Conservation (phyloP, 441 rosid genomes). For the Gossypium schwendimanii region DNA sequence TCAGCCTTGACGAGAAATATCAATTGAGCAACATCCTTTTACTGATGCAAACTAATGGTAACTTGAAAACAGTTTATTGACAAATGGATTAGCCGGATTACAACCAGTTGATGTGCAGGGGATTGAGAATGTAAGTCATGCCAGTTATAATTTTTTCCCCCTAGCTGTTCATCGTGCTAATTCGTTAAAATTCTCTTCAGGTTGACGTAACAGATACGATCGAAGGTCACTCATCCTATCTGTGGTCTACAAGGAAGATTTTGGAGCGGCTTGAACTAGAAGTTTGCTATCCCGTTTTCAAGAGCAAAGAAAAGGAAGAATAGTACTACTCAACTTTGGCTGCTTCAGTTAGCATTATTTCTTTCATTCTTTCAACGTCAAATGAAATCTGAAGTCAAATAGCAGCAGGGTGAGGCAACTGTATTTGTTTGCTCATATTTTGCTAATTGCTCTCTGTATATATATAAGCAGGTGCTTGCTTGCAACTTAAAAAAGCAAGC, state of each 20-base stretch:
- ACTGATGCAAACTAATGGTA: constrained; percentile 6
- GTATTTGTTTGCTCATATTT: not conserved
- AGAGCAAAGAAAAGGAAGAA: constrained; percentile 13
- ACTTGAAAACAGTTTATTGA: constrained; percentile 42
- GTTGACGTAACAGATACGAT: constrained; percentile 56
- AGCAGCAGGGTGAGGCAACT: not conserved
- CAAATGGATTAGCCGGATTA: constrained; percentile 92
- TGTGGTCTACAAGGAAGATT: constrained; percentile 48
- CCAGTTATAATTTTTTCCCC: not conserved
- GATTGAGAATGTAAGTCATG: constrained; percentile 57
- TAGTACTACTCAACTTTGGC: not conserved
- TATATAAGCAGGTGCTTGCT: not conserved
- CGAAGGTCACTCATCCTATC: constrained; percentile 64
- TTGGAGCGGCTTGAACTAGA: constrained; percentile 59
- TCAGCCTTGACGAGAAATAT: not conserved
- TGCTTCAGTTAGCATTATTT: not conserved
- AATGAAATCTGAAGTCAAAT: not conserved
- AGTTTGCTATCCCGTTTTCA: constrained; percentile 51
- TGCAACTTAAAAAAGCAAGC: not conserved
- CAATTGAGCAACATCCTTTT: not conserved
- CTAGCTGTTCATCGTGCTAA: not conserved
- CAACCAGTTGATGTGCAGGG: constrained; percentile 61
- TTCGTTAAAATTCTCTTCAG: constrained; percentile 21
- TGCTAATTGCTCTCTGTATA: not conserved
- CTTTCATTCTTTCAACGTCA: not conserved